Base-by-base conservation (phyloP, 2,329 filamentous ascomycete species). In the Xylariaceae sp. region DNA sequence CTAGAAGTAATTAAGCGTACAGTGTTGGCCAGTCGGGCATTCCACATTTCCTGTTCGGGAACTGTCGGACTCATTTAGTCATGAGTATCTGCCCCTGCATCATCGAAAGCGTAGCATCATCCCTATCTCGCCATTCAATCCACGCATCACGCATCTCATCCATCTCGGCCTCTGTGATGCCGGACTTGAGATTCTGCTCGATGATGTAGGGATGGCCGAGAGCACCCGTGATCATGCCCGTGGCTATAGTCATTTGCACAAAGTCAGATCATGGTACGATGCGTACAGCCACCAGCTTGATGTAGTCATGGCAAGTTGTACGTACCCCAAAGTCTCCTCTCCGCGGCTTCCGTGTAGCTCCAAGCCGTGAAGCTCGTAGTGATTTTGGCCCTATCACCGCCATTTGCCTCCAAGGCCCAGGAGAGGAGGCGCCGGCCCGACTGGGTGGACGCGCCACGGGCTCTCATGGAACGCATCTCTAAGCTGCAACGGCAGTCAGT, bases 141-240 rank as follows among this genome's bases (percentile, higher is more conserved):
- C 46, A 49, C 1, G 31, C 46, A 11, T 31, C 39, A 15, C 46
- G 47, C 41, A 52, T 52, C 19, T 52, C 50, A 46, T 52, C 50
- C 39, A 49, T 45, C 6, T 33, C 50, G 18, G 15, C 50, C 5
- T 30, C 33, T 5, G 42, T 17, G 7, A 52, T 18, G 1, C 50
- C 50, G 31, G 47, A 39, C n/a, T 45, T 31, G 17, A 49, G 35
- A n/a, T 45, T 44, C 14, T 39, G 44, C 40, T 49, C 47, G 12
- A 42, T 39, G 5, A 50, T 9, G 2, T 15, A 17, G 15, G 44
- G 19, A 5, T 36, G 12, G 19, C 39, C 48, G 10, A 45, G 44
- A 5, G 44, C 43, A 14, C 44, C 42, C 10, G 38, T 44, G 27
- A 48, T 31, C 42, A 52, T 52, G 14, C 50, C 50, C 9, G 42